Percentiles rank a stretch among this genome's conserved stretches.
phyloP scores from a whole-genome alignment of 345 rosid species.

The Clausena lansium region DNA sequence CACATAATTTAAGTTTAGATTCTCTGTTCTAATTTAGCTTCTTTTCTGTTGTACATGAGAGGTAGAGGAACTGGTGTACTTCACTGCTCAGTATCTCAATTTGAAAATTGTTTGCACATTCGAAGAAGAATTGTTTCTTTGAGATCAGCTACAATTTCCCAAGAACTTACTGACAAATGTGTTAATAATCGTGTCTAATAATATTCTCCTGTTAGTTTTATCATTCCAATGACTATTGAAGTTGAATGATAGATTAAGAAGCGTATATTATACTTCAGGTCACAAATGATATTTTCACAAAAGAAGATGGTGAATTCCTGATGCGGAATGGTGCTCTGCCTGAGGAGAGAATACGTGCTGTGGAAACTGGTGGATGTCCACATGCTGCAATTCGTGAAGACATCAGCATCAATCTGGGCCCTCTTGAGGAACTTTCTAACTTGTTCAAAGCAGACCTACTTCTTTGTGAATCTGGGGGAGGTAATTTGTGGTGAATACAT shows the following conservation, averaged over 20 bases:
- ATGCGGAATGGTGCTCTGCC: conserved; percentile 90
- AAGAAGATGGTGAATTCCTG: conserved; percentile 96
- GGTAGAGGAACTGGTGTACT: neutral
- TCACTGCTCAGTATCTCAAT: neutral
- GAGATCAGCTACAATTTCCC: neutral
- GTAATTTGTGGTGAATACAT: conserved; percentile 27
- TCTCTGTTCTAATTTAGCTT: neutral
- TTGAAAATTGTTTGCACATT: neutral
- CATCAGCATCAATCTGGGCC: conserved; percentile 95
- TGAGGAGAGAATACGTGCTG: conserved; percentile 87
- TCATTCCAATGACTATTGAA: neutral
- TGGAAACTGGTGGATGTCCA: conserved; percentile 96
- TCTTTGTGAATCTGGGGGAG: conserved; percentile 99
- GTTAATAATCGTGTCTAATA: neutral
- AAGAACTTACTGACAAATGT: neutral
- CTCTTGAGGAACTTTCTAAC: conserved; percentile 91
- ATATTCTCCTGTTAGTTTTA: neutral
- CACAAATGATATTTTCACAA: conserved; percentile 95
- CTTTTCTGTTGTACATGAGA: neutral
- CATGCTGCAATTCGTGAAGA: conserved; percentile 99
- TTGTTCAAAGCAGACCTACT: conserved; percentile 82
- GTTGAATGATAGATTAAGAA: conserved; percentile 10
- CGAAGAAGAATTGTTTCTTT: neutral
- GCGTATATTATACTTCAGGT: conserved; percentile 46
- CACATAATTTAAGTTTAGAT: neutral